These are phyloP conservation scores for Potentilla sterilis DNA, from an alignment of 306 rosid genomes.

Conservation along the genomic window DNA sequence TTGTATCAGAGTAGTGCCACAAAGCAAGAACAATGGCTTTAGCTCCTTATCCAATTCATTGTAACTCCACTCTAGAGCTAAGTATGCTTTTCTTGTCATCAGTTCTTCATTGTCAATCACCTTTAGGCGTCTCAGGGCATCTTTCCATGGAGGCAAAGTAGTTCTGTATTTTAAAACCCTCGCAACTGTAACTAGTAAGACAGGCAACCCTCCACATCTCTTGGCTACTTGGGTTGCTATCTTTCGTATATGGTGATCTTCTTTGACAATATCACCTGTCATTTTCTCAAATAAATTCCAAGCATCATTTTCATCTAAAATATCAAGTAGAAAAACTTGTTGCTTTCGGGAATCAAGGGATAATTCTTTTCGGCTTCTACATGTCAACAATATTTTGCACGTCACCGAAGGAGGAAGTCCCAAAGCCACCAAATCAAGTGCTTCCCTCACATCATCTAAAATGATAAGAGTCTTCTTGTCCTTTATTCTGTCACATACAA, in stretches of 20 bases:
- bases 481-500: slow-evolving; percentile 2
- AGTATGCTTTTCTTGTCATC: not conserved
- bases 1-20: slow-evolving; percentile 8
- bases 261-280: slow-evolving; percentile 1
- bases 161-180: slow-evolving; percentile 12
- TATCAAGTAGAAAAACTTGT: slow-evolving; percentile 13
- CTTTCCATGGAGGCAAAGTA: not conserved
- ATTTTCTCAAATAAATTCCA: slow-evolving; percentile 13
- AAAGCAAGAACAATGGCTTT: slow-evolving; percentile 23
- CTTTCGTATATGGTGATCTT: not conserved
- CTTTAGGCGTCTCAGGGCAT: not conserved
- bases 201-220: not conserved
- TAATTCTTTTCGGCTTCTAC: slow-evolving; percentile 23
- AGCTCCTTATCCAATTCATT: not conserved
- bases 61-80: slow-evolving; percentile 23
- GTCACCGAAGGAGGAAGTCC: slow-evolving; percentile 27
- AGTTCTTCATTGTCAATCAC: not conserved
- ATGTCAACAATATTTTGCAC: slow-evolving; percentile 35
- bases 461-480: slow-evolving; percentile 15
- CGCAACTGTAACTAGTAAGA: slow-evolving; percentile 29
- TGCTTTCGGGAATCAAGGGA: slow-evolving; percentile 24
- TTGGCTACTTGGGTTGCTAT: slow-evolving; percentile 10
- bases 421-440: slow-evolving; percentile 23
- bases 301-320: slow-evolving; percentile 22
- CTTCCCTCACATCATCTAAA: slow-evolving; percentile 38